These are phyloP conservation scores for Penicillium steckii DNA, from an alignment of 495 filamentous ascomycete genomes.

Conservation along the genomic window DNA sequence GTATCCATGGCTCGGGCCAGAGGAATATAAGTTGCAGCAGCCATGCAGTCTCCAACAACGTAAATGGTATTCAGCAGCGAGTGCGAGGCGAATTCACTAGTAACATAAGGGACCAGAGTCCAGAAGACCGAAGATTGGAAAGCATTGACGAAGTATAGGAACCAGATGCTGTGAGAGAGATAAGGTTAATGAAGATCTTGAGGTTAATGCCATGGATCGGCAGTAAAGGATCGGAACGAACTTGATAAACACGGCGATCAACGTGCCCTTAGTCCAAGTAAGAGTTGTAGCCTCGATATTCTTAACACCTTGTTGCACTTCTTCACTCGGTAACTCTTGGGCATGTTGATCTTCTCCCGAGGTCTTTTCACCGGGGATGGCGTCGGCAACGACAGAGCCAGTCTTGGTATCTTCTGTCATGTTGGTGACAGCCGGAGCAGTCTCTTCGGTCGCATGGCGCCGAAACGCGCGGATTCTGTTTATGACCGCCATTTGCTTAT, in stretches of 20 bases:
- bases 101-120: conserved; percentile 33
- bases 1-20: conserved; percentile 68
- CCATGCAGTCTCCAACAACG: conserved; percentile 48
- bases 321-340: conserved; percentile 15
- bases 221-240: conserved; percentile 12
- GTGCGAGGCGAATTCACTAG: conserved; percentile 55
- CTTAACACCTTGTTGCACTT: conserved; percentile 41
- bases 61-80: conserved; percentile 57
- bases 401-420: conserved; percentile 2
- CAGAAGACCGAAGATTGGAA: conserved; percentile 34
- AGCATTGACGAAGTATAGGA: conserved; percentile 48
- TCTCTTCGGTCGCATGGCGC: conserved; percentile 10
- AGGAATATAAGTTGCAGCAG: conserved; percentile 46
- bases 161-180: conserved; percentile 37
- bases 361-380: background rate
- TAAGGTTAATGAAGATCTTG: background rate
- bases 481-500: conserved; percentile 1
- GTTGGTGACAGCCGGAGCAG: background rate
- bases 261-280: conserved; percentile 38
- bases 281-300: conserved; percentile 43
- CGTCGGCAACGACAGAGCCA: conserved; percentile 3
- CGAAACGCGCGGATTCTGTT: conserved; percentile 11
- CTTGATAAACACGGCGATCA: conserved; percentile 42
- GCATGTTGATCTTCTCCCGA: background rate
- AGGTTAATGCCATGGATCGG: background rate